Evolutionary conservation across 495 filamentous ascomycete genomes (phyloP), one percentile per base, ranked within the genome.

Genomic region (Penicillium tannophilum): DNA sequence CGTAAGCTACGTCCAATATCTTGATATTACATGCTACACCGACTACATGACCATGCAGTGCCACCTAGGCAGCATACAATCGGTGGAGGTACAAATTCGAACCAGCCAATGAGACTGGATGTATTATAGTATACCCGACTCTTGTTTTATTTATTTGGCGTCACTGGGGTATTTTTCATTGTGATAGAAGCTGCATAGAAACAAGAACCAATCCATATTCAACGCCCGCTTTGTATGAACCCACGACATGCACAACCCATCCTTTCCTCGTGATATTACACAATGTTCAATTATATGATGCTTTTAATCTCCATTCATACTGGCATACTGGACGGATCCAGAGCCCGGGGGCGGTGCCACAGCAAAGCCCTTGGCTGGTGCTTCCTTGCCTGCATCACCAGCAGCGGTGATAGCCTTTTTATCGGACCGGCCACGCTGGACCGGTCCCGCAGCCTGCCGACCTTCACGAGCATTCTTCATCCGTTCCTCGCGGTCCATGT

Each of bases 281-380:
- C 42, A 20, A 41, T 51, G 28, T 36, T 31, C 26, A 17, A 49
- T 3, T 31, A 28, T 28, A 16, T 28, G 19, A 14, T 10, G 3
- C 20, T 52, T 10, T 83, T 79, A 95, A 67, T 96, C 89, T 3
- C 92, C 92, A 54, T 88, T 82, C 72, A 96, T 75, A 68, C 91
- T 93, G 41, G 91, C 89, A 76, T 97, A 97, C 51, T 90, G 80
- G 28, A 92, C 84, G 56, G 91, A 88, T 16, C 84, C 87, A 16
- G 78, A 78, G n/a, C 94, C 94, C 0, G 94, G 94, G 10, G 94
- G 94, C 10, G 90, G 84, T 31, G 91, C 90, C 52, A 96, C 78
- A 6, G 79, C 69, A 50, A 87, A 73, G 42, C 50, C 73, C 28
- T 63, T 65, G 2, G 82, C 73, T 16, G 84, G 64, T 45, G 84